Evolutionary conservation across 2,329 filamentous ascomycete genomes (phyloP), one percentile per base, ranked within the genome.

Genomic region (Eurotiales sp.): DNA sequence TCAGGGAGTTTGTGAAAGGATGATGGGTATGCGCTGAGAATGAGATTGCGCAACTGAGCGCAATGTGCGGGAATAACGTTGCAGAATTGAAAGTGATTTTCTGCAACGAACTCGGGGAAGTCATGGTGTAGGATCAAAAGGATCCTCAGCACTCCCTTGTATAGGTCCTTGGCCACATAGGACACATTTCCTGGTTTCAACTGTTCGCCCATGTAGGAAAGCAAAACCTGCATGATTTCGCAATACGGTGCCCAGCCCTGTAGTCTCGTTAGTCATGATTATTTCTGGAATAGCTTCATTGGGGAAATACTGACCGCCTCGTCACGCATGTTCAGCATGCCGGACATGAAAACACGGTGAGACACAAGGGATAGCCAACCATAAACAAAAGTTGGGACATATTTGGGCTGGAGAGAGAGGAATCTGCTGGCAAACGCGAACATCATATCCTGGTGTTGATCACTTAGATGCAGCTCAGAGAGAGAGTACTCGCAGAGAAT

Each of bases 121-220:
- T 99, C 93, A 64, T 97, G 93, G 59, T 96, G 88, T 48, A 99
- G 75, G 47, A 95, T 81, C 29, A 95, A 75, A 50, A 97, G 74
- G 54, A 96, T 81, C 64, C 95, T 90, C 43, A 95, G 75, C 1
- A 88, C 83, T 8, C 86, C 90, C 55, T 89, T 85, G 68, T 96
- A 96, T 55, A 95, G 82, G 50, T 92, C 88, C 66, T 89, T 91
- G 29, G 85, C 83, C 46, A 88, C 79, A 29, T 82, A 77, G 3
- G 84, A 78, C 14, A 90, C 79, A 52, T 84, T 84, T 23, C 85
- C 74, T 8, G 84, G 80, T 70, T 92, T 93, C 57, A 96, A 77
- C 55, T 93, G 81, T 58, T 92, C 86, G 25, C 88, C 86, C 27
- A 93, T 80, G 64, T 88, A 91, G 36, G 79, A 76, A 32, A 95